These are phyloP conservation scores for Entrophospora sp. DNA, from an alignment of 192 early-diverging fungal species.

Conservation along the genomic window DNA sequence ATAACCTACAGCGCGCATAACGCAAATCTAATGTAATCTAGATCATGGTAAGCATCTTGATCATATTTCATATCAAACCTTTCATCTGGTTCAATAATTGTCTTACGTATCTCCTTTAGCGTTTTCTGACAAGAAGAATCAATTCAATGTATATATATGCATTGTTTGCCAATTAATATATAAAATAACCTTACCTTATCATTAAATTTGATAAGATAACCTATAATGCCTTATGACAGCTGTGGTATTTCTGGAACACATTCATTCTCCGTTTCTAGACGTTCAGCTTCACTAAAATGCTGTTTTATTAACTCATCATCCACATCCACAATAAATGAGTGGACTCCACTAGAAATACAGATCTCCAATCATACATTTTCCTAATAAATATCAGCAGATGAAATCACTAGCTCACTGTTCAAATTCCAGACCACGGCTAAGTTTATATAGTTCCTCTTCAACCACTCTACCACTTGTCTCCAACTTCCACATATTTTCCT, in stretches of 20 bases:
- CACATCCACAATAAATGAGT: conserved; percentile 22
- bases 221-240: not conserved
- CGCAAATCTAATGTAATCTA: conserved; percentile 17
- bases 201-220: conserved; percentile 8
- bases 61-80: conserved; percentile 11
- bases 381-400: not conserved
- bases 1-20: conserved; percentile 18
- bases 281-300: conserved; percentile 19
- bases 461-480: conserved; percentile 3
- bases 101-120: conserved; percentile 10
- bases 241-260: not conserved
- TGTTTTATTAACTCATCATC: conserved; percentile 11
- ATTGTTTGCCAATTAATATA: conserved; percentile 6
- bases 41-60: conserved; percentile 14
- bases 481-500: not conserved
- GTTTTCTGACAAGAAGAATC: conserved; percentile 9
- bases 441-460: conserved; percentile 13
- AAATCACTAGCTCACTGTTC: conserved; percentile 21
- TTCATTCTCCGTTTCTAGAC: not conserved
- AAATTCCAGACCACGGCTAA: not conserved
- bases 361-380: not conserved
- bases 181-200: not conserved
- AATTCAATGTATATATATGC: not conserved
- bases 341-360: conserved; percentile 6
- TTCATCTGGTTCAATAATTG: not conserved